Conservation (phyloP, 345 rosid species). For the Eucalyptus erythrocorys region DNA sequence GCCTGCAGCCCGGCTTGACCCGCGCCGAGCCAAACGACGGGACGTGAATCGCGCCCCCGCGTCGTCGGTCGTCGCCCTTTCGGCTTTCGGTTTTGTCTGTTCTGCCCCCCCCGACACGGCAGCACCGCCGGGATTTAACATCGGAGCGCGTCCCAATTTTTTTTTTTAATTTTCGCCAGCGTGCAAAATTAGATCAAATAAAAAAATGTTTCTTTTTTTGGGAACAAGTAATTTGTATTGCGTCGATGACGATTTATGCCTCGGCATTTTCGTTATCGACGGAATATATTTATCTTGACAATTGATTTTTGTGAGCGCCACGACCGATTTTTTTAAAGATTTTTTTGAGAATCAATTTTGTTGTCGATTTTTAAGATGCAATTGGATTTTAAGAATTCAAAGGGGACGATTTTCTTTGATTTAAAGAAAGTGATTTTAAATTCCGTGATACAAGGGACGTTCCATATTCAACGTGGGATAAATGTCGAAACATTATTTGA, state of each 20-base stretch:
- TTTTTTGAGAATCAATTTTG: too few species aligned
- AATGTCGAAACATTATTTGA: too few species aligned
- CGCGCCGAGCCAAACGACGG: not conserved
- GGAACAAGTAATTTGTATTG: too few species aligned
- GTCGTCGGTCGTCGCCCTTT: not conserved
- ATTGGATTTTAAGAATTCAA: accelerated
- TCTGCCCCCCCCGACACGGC: not conserved
- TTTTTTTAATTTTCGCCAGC: not conserved
- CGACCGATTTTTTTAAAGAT: too few species aligned
- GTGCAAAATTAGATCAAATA: not conserved
- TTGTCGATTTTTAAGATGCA: too few species aligned
- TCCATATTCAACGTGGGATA: not conserved
- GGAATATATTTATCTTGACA: too few species aligned
- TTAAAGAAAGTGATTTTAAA: too few species aligned
- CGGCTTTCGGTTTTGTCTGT: not conserved
- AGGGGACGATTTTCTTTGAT: too few species aligned
- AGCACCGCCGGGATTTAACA: not conserved
- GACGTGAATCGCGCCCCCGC: not conserved
- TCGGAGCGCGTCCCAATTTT: not conserved
- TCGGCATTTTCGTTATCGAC: too few species aligned
- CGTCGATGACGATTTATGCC: not conserved
- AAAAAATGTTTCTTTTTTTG: too few species aligned
- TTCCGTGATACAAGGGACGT: accelerated
- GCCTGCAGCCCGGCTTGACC: not conserved
- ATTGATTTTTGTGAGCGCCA: too few species aligned